These are phyloP conservation scores for Sarcodon aspratus DNA, from an alignment of 768 basidiomycete species.

Conservation along the genomic window DNA sequence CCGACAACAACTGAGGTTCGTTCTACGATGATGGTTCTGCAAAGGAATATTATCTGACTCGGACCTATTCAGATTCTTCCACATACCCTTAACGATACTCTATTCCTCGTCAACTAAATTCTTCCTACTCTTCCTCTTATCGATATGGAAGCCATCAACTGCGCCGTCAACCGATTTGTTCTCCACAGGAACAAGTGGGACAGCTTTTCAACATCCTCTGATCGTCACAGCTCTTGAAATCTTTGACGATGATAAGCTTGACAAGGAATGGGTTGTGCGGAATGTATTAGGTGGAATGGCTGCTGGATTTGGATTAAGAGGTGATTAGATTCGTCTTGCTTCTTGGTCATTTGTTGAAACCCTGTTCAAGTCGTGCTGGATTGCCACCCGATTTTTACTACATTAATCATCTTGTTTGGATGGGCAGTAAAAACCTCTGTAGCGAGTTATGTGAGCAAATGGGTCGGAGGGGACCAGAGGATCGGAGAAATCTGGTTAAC, in stretches of 20 bases:
- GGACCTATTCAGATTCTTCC: slow-evolving; percentile 38
- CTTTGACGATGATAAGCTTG: slow-evolving; percentile 62
- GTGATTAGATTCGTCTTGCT: slow-evolving; percentile 24
- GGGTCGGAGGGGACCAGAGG: slow-evolving; percentile 47
- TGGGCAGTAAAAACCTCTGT: slow-evolving; percentile 63
- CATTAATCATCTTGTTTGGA: slow-evolving; percentile 60
- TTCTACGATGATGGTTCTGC: neutral
- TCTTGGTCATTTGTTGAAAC: neutral
- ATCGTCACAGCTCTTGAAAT: slow-evolving; percentile 34
- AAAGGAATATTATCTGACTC: neutral
- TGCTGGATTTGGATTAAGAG: slow-evolving; percentile 76
- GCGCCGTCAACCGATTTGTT: neutral
- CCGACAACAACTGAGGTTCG: slow-evolving; percentile 50
- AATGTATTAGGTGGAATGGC: slow-evolving; percentile 82
- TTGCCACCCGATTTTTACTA: slow-evolving; percentile 57
- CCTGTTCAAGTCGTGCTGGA: slow-evolving; percentile 59
- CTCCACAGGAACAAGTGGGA: slow-evolving; percentile 15
- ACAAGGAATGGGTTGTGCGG: slow-evolving; percentile 76
- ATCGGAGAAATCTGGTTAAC: slow-evolving; percentile 66
- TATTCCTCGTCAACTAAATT: slow-evolving; percentile 81
- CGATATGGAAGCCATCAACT: slow-evolving; percentile 59
- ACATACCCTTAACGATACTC: slow-evolving; percentile 68
- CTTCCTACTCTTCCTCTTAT: slow-evolving; percentile 71
- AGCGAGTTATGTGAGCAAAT: slow-evolving; percentile 47
- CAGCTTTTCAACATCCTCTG: slow-evolving; percentile 20